A percentile compares a stretch with the other conserved stretches of the same genome.
Conservation (phyloP, 768 basidiomycete species). For the Fomitopsis serialis region DNA sequence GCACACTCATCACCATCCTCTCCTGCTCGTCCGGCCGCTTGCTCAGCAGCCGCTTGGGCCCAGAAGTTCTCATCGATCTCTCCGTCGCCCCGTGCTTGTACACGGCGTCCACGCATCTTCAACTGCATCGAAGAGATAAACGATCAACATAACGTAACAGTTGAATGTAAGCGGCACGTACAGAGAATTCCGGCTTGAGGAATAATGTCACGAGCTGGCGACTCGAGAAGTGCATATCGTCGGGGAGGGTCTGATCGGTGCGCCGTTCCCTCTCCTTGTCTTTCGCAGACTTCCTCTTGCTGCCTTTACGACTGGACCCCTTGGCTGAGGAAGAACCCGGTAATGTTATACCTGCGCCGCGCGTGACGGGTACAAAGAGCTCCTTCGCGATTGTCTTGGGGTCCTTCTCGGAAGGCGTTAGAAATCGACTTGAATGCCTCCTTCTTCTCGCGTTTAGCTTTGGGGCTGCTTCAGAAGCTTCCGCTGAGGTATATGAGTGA, state of each 20-base stretch:
- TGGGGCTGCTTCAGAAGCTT: constrained; percentile 48
- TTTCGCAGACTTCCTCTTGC: constrained; percentile 43
- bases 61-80: constrained; percentile 97
- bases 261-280: constrained; percentile 55
- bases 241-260: constrained; percentile 77
- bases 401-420: constrained; percentile 51
- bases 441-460: constrained; percentile 65
- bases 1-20: constrained; percentile 63
- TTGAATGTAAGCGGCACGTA: constrained; percentile 42
- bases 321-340: constrained; percentile 28
- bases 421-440: constrained; percentile 82
- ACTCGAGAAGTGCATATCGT: constrained; percentile 97
- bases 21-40: constrained; percentile 52
- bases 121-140: constrained; percentile 42
- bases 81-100: constrained; percentile 58
- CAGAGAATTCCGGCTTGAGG: constrained; percentile 92
- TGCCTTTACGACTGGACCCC: constrained; percentile 28
- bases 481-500: constrained; percentile 28
- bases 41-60: constrained; percentile 90
- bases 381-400: constrained; percentile 60
- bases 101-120: constrained; percentile 79
- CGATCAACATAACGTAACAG: neutral
- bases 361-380: constrained; percentile 73
- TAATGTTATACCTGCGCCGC: constrained; percentile 63
- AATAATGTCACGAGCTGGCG: constrained; percentile 88